Evolutionary conservation across 495 filamentous ascomycete genomes (phyloP).

Genomic region (Talaromyces proteolyticus): DNA sequence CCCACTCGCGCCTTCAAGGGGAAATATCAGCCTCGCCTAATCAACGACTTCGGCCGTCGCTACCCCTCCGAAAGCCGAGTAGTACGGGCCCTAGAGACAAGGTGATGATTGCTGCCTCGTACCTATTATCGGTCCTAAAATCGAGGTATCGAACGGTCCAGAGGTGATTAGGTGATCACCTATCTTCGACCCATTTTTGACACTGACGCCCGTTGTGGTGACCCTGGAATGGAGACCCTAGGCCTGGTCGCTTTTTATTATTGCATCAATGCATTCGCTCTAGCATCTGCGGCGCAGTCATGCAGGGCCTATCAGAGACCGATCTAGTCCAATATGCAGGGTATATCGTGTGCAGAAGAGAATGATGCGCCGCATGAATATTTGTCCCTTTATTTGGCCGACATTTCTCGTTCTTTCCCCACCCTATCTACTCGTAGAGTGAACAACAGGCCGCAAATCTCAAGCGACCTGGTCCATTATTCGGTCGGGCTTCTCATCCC

Average conservation of each 20-base stretch:
- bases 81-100: no score
- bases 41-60: neutral
- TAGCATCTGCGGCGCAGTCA: slow-evolving; percentile 4
- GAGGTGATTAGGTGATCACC: no score
- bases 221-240: neutral
- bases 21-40: neutral
- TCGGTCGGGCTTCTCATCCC: neutral
- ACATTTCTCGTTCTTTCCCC: neutral
- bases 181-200: no score
- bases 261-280: neutral
- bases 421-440: neutral
- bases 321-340: slow-evolving; percentile 1
- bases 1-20: neutral
- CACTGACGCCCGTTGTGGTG: neutral
- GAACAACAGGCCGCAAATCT: neutral
- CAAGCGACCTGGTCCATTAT: neutral
- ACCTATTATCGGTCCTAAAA: no score
- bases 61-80: no score
- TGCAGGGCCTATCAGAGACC: slow-evolving; percentile 4
- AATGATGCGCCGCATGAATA: slow-evolving; percentile 8
- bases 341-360: slow-evolving; percentile 3
- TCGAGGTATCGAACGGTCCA: no score
- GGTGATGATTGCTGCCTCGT: no score
- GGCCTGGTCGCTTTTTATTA: neutral
- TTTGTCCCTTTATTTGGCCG: slow-evolving; percentile 3